Conservation (phyloP, 78 protist species). For the Protostelium mycophagum region DNA sequence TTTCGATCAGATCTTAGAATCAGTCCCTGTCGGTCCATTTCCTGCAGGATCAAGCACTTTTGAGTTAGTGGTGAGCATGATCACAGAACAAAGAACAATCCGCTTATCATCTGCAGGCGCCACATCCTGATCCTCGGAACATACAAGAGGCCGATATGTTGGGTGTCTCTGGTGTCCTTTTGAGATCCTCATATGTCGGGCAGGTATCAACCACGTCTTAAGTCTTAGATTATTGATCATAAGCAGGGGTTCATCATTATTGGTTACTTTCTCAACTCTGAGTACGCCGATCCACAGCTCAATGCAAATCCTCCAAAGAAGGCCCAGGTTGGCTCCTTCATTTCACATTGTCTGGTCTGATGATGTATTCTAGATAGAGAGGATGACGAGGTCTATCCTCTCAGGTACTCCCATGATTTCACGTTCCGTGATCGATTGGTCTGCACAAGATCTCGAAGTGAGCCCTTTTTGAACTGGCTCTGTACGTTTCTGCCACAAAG, state of each 20-base stretch:
- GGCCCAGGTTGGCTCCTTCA: not conserved
- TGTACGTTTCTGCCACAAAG: no score
- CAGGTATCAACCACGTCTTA: not conserved
- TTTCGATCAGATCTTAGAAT: not conserved
- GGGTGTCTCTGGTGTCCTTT: not conserved
- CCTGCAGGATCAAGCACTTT: not conserved
- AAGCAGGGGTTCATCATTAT: not conserved
- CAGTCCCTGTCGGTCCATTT: not conserved
- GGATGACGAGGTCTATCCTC: not conserved
- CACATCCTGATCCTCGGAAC: not conserved
- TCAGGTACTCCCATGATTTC: not conserved
- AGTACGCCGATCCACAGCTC: not conserved
- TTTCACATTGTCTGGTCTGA: not conserved
- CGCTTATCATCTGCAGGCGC: not conserved
- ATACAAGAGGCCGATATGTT: not conserved
- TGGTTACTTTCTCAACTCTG: not conserved
- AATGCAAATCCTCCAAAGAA: not conserved
- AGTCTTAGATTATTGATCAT: not conserved
- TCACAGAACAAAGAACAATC: not conserved
- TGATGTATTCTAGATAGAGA: not conserved
- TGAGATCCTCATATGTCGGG: not conserved
- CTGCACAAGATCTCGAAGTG: not conserved
- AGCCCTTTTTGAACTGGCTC: no score
- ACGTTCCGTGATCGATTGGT: not conserved
- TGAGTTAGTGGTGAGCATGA: not conserved